These are phyloP conservation scores for Globisporangium mamillatum DNA, from an alignment of 352 stramenopile genomes.

Conservation along the genomic window DNA sequence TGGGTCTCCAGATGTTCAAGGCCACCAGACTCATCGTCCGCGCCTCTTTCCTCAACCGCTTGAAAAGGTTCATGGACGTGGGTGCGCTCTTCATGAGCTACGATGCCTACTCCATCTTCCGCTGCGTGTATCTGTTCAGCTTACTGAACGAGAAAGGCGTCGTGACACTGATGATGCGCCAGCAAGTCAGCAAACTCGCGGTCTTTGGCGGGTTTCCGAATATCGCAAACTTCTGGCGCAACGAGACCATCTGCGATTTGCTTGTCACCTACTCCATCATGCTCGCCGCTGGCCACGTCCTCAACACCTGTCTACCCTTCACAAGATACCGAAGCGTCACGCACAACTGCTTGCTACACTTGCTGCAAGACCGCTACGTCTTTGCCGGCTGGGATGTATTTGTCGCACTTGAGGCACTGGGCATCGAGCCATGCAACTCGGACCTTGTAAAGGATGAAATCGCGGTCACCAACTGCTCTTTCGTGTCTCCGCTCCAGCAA, in stretches of 20 bases:
- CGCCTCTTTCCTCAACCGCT: background rate
- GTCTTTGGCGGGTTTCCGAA: slow-evolving; percentile 26
- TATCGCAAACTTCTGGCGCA: slow-evolving; percentile 27
- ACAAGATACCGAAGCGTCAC: slow-evolving; percentile 8
- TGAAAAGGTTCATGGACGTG: background rate
- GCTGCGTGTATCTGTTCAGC: slow-evolving; percentile 19
- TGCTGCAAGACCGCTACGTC: slow-evolving; percentile 34
- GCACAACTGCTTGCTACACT: slow-evolving; percentile 24
- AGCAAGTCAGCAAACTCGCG: slow-evolving; percentile 2
- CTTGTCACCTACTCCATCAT: slow-evolving; percentile 15
- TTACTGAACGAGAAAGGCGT: slow-evolving; percentile 18
- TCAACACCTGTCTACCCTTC: background rate
- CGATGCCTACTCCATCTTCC: slow-evolving; percentile 30
- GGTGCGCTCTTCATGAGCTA: slow-evolving; percentile 22
- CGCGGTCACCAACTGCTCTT: background rate
- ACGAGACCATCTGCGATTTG: slow-evolving; percentile 24
- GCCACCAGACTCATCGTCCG: slow-evolving; percentile 17
- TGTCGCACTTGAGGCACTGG: slow-evolving; percentile 28
- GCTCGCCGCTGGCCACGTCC: slow-evolving; percentile 4
- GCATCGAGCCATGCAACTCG: slow-evolving; percentile 24
- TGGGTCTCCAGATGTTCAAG: slow-evolving; percentile 40
- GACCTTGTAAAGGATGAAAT: background rate
- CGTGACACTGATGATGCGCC: slow-evolving; percentile 24
- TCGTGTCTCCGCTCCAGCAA: background rate
- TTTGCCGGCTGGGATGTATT: slow-evolving; percentile 40